These are phyloP conservation scores for Berberis vulgaris DNA, from an alignment of 164 flowering plant species.

Conservation along the genomic window DNA sequence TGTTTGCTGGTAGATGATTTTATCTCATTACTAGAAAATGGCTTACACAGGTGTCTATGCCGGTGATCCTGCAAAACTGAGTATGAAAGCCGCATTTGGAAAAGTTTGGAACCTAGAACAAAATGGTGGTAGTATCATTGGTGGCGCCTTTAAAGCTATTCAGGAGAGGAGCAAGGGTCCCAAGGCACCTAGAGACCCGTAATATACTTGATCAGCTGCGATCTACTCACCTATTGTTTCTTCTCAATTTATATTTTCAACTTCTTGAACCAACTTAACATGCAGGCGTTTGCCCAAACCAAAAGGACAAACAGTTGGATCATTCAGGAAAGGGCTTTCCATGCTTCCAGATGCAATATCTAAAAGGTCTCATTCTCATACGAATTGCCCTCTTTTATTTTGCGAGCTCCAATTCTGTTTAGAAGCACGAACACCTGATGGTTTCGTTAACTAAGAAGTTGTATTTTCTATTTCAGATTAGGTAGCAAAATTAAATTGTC, in stretches of 20 bases:
- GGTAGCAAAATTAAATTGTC: conserved; percentile 74
- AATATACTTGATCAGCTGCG: conserved; percentile 17
- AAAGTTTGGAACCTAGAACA: conserved; percentile 95
- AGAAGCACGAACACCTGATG: not conserved
- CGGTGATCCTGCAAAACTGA: conserved; percentile 90
- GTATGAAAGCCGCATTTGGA: conserved; percentile 98
- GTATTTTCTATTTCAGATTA: conserved; percentile 38
- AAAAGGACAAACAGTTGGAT: conserved; percentile 96
- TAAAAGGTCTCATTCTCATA: conserved; percentile 30
- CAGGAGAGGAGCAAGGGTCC: conserved; percentile 50
- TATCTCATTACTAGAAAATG: conserved; percentile 3
- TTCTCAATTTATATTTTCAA: conserved; percentile 5
- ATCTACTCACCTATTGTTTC: conserved; percentile 1
- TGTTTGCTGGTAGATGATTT: too few relatives aligned
- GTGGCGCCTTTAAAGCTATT: conserved; percentile 75
- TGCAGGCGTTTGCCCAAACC: conserved; percentile 81
- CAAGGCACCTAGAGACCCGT: conserved; percentile 78
- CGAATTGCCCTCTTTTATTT: too few relatives aligned
- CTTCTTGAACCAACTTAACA: conserved; percentile 8
- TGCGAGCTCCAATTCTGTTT: not conserved
- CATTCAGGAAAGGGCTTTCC: conserved; percentile 76
- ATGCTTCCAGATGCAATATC: conserved; percentile 88
- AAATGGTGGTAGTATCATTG: conserved; percentile 82
- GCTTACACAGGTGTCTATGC: conserved; percentile 83
- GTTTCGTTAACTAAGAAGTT: not conserved